Conservation (phyloP, 1,139 yeast genomes). For the Spathaspora sp. region DNA sequence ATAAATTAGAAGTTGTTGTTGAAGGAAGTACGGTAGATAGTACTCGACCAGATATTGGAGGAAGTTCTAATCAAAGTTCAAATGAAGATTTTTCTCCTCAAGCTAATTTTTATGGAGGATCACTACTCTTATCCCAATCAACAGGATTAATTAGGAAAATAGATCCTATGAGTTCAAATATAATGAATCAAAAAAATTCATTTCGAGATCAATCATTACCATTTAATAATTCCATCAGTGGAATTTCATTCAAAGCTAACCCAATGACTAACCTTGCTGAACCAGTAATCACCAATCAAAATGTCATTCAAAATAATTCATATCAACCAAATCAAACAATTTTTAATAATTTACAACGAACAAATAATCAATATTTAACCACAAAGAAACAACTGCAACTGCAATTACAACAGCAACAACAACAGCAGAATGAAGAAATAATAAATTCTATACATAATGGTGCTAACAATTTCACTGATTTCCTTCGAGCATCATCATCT, state of each 20-base stretch:
- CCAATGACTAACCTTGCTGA: slow-evolving; percentile 26
- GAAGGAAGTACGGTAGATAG: slow-evolving; percentile 9
- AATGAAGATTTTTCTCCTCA: slow-evolving; percentile 22
- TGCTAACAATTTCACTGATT: slow-evolving; percentile 34
- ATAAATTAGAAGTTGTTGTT: slow-evolving; percentile 9
- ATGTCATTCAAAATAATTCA: slow-evolving; percentile 35
- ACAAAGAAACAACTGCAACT: slow-evolving; percentile 17
- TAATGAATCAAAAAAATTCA: slow-evolving; percentile 1
- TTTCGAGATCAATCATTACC: not conserved
- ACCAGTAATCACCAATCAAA: slow-evolving; percentile 38
- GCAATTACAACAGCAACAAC: slow-evolving; percentile 11
- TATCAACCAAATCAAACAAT: slow-evolving; percentile 48
- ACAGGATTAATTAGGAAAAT: slow-evolving; percentile 44
- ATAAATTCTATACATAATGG: slow-evolving; percentile 20
- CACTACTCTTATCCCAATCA: slow-evolving; percentile 44
- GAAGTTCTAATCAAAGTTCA: slow-evolving; percentile 20
- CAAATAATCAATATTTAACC: slow-evolving; percentile 34
- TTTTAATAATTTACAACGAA: slow-evolving; percentile 43
- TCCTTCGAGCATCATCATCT: slow-evolving; percentile 21
- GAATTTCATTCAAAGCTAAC: slow-evolving; percentile 40
- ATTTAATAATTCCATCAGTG: slow-evolving; percentile 22
- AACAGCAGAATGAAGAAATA: slow-evolving; percentile 10
- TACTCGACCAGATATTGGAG: not conserved
- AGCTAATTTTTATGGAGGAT: slow-evolving; percentile 42
- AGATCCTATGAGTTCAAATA: slow-evolving; percentile 19